phyloP scores from a whole-genome alignment of 2,329 filamentous ascomycete species.

The Alternaria triticina region DNA sequence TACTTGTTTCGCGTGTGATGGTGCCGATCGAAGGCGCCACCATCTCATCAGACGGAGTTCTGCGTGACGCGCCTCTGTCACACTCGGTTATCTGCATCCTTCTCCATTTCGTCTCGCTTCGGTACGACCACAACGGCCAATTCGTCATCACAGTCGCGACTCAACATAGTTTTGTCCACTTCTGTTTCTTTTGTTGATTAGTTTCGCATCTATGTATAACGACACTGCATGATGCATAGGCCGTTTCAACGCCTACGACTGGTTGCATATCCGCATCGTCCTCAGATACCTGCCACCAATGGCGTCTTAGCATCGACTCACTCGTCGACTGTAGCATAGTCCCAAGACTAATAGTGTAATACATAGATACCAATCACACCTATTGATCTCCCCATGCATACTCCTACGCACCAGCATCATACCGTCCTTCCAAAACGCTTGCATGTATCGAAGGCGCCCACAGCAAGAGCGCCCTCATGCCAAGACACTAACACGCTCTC shows the following conservation, averaged over 20 bases:
- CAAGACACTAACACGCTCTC: background rate
- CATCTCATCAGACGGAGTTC: background rate
- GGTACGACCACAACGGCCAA: background rate
- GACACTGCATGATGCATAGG: background rate
- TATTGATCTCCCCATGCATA: background rate
- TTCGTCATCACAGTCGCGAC: background rate
- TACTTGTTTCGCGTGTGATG: background rate
- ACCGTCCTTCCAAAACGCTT: background rate
- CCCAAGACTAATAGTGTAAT: background rate
- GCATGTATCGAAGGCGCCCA: background rate
- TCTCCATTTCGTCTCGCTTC: background rate
- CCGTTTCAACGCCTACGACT: background rate
- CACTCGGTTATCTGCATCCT: constrained; percentile 2
- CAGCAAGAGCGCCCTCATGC: background rate
- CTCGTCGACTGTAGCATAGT: background rate
- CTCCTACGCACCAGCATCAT: background rate
- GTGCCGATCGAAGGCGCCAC: background rate
- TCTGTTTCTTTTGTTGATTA: constrained; percentile 1
- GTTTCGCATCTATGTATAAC: background rate
- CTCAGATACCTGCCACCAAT: background rate
- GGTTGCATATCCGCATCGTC: background rate
- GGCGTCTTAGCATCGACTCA: background rate
- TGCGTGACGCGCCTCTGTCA: background rate
- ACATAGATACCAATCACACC: background rate
- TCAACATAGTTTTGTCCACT: background rate